Evolutionary conservation across 208 protist species (phyloP), one percentile per base, ranked within the genome.

Genomic region (Leishmania lainsoni): DNA sequence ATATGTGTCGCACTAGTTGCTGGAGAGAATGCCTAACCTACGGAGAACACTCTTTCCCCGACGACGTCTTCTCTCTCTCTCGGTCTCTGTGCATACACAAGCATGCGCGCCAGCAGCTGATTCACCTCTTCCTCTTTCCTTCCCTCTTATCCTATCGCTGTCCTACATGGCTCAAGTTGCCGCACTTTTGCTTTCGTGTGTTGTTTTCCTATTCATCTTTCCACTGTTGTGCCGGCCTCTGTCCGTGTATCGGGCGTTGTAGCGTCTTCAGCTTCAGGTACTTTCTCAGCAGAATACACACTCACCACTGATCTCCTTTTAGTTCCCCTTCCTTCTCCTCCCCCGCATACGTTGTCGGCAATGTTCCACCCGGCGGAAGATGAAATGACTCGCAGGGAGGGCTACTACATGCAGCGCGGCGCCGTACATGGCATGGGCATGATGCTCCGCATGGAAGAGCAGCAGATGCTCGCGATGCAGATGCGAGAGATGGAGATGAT

Each of bases 311-410:
- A 0, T 29, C 16, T 5, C 51, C 26, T 65, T 32, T 35, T 71
- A 12, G 10, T 48, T n/a, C 66, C 56, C 48, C 45, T 5, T 17
- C 22, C 48, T 52, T 52, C 49, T 26, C 6, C 66, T 51, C 72
- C 32, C 10, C 39, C 16, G 29, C 5, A 39, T 39, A 39, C 35
- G 35, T 39, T 39, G 35, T 39, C 35, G 35, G 35, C 35, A 12
- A 86, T 86, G 86, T 89, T 84, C 78, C 74, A 76, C 49, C 81
- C 78, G 0, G 81, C 81, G n/a, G 76, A 81, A 17, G 77, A 89
- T 73, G 54, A 73, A n/a, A 70, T 79, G 74, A 42, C 82, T 66
- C 81, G 83, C 39, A 81, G 84, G 63, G 71, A 70, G 68, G 78
- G 66, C 54, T 86, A 84, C 75, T 2, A 52, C 54, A 81, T 86